Conservation (phyloP, 2,329 filamentous ascomycete genomes). For the Pyricularia pennisetigena region DNA sequence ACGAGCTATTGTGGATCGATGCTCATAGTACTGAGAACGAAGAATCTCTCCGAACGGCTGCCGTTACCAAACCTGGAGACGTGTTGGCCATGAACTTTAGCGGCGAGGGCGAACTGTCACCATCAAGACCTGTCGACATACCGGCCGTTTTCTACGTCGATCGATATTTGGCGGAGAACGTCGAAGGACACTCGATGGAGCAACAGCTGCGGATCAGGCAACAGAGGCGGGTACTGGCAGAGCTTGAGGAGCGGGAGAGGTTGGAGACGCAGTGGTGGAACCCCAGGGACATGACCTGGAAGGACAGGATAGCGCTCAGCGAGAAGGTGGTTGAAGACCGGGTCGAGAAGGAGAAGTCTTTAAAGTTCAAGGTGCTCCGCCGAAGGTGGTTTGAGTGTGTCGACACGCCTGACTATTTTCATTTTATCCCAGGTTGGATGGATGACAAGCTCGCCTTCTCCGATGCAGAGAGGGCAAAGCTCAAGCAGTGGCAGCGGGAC, state of each 20-base stretch:
- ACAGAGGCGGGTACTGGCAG: slow-evolving; percentile 8
- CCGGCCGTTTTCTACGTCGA: slow-evolving; percentile 15
- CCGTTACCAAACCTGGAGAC: slow-evolving; percentile 5
- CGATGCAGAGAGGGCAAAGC: slow-evolving; percentile 10
- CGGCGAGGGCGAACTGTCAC: slow-evolving; percentile 5
- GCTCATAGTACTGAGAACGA: not conserved
- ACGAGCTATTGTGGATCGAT: slow-evolving; percentile 19
- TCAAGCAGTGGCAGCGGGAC: slow-evolving; percentile 11
- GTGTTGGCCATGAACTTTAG: slow-evolving; percentile 13
- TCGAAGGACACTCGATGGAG: slow-evolving; percentile 7
- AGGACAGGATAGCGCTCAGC: slow-evolving; percentile 10
- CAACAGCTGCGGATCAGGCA: slow-evolving; percentile 11
- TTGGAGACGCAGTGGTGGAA: slow-evolving; percentile 9
- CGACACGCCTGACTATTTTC: slow-evolving; percentile 10
- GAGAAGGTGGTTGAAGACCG: slow-evolving; percentile 11
- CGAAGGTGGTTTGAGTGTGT: slow-evolving; percentile 11
- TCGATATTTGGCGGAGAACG: slow-evolving; percentile 14
- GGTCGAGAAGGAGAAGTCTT: slow-evolving; percentile 12
- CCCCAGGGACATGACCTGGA: slow-evolving; percentile 1
- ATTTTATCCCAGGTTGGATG: slow-evolving; percentile 13
- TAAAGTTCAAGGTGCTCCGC: slow-evolving; percentile 12
- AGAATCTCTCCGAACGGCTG: slow-evolving; percentile 6
- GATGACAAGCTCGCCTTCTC: slow-evolving; percentile 9
- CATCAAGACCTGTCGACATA: slow-evolving; percentile 11
- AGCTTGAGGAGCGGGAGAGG: slow-evolving; percentile 6